A percentile compares a stretch with the other conserved stretches of the same genome.
phyloP scores from a whole-genome alignment of 73 alveolate species.

The Urostyla sp. region DNA sequence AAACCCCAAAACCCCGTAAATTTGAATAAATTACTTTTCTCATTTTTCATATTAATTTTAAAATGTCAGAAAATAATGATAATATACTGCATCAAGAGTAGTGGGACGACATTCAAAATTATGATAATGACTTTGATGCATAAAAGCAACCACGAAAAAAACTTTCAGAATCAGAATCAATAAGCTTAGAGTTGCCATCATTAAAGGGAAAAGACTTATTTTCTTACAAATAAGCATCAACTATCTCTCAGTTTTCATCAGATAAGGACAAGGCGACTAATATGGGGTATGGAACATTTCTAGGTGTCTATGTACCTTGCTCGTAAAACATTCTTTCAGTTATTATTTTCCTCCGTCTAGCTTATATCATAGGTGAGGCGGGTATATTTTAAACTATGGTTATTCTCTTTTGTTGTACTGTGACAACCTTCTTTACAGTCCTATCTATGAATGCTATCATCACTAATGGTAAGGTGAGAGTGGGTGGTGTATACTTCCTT shows the following conservation, averaged over 20 bases:
- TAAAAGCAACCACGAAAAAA: too few relatives aligned
- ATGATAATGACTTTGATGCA: too few relatives aligned
- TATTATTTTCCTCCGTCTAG: slow-evolving; percentile 61
- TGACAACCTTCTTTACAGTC: slow-evolving; percentile 65
- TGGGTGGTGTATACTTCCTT: slow-evolving; percentile 73
- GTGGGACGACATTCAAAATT: too few relatives aligned
- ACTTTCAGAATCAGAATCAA: slow-evolving; percentile 6
- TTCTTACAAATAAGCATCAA: background rate
- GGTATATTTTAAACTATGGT: slow-evolving; percentile 57
- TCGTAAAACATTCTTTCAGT: slow-evolving; percentile 63
- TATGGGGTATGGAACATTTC: slow-evolving; percentile 39
- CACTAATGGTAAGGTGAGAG: slow-evolving; percentile 73
- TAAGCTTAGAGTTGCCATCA: background rate
- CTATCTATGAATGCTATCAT: slow-evolving; percentile 76
- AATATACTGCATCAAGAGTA: too few relatives aligned
- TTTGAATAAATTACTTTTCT: too few relatives aligned
- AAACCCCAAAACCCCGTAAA: too few relatives aligned
- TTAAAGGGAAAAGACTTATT: too few relatives aligned
- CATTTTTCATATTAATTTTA: too few relatives aligned
- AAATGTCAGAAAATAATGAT: too few relatives aligned
- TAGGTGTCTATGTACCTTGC: slow-evolving; percentile 74
- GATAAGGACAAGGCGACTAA: background rate
- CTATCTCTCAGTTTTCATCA: too few relatives aligned
- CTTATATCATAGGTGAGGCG: slow-evolving; percentile 72
- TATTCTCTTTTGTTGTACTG: slow-evolving; percentile 30